Evolutionary conservation across 371 early-diverging fungal genomes (phyloP).

Genomic region (Agmasoma carcini): DNA sequence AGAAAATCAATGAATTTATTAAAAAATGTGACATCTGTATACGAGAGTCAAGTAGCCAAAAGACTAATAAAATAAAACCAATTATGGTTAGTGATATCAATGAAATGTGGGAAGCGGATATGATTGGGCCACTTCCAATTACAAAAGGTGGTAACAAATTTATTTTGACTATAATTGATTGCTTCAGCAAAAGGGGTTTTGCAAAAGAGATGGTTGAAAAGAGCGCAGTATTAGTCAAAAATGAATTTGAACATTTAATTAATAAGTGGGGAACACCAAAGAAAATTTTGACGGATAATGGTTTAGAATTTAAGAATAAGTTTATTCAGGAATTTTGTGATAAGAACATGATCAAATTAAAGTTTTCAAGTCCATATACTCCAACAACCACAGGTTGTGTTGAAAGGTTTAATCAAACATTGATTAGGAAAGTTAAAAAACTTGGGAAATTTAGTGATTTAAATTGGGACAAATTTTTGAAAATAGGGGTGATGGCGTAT

Average conservation of each 20-base stretch:
- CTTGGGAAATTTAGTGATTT: neutral
- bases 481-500: too few relatives aligned
- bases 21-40: neutral
- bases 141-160: conserved; percentile 43
- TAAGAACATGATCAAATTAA: neutral
- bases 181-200: conserved; percentile 51
- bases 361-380: neutral
- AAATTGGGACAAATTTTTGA: conserved; percentile 14
- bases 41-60: neutral
- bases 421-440: conserved; percentile 15
- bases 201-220: conserved; percentile 48
- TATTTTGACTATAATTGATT: conserved; percentile 54
- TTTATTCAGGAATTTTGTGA: neutral
- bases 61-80: neutral
- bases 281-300: conserved; percentile 49
- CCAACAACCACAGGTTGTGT: conserved; percentile 4
- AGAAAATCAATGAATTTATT: neutral
- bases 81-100: neutral
- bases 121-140: conserved; percentile 47
- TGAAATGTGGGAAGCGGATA: conserved; percentile 51
- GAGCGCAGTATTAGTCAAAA: conserved; percentile 34
- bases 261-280: conserved; percentile 36
- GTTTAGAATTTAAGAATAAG: conserved; percentile 43
- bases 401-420: conserved; percentile 17
- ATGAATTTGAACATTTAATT: conserved; percentile 6